Evolutionary conservation across 1,284 basidiomycete genomes (phyloP), one percentile per base, ranked within the genome.

Genomic region (Cryptococcus sp.): DNA sequence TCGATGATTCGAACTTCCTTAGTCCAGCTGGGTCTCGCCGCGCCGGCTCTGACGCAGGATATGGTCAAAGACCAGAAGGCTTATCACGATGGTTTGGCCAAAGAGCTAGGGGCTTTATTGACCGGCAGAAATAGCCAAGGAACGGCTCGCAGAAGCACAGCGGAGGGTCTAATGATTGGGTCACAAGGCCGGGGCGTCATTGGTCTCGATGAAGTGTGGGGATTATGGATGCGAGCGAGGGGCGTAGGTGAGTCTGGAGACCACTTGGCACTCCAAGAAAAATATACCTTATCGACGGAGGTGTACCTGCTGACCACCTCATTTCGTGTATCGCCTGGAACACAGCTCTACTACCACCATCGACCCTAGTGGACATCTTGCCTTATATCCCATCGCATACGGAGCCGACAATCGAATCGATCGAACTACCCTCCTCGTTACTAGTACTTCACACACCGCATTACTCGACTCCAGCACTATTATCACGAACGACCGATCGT

Each of bases 131-230:
- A 60, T 57, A 38, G 64, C 48, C 60, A 60, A 49, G 66, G 72
- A 42, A 61, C 30, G 13, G 30, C 8, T 13, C 30, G 5, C 7
- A 35, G 30, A 35, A 13, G 30, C 7, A 13, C 30, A 35, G 68
- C 56, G 55, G 68, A 58, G 27, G 77, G 72, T 17, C 63, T 73
- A 75, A 78, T 70, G 75, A 62, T 63, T 54, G 71, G 69, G 54
- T 59, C 43, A 52, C 65, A 72, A 22, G 73, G 71, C 0, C 78
- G 80, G 46, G 93, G 91, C 0, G 84, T 98, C 17, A 83, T 97
- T 22, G 90, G 88, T 0, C 81, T 98, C 19, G 95, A 99, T 75
- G 93, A 97, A 75, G 89, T 93, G 0, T 99, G 95, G 95, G 93
- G 93, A 46, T 85, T 90, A 1, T 99, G 95, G 95, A 98, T 98